phyloP scores from a whole-genome alignment of 108 stramenopile species.

The Fistulifera solaris region DNA sequence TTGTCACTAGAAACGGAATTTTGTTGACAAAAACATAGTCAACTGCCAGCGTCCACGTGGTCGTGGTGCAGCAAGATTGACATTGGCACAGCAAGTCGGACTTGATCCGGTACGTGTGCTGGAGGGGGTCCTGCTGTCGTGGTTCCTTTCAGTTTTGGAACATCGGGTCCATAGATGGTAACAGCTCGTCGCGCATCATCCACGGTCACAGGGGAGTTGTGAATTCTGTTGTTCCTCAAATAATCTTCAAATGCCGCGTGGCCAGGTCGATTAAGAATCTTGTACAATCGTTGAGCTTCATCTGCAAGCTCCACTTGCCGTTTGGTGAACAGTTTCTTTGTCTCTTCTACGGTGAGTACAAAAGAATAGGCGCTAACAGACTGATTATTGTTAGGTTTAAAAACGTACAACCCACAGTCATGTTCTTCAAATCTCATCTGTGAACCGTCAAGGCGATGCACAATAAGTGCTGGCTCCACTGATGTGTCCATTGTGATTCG shows the following conservation, averaged over 20 bases:
- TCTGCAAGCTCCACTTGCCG: constrained; percentile 12
- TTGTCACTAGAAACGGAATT: constrained; percentile 28
- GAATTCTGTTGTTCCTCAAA: constrained; percentile 15
- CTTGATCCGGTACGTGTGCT: too few relatives aligned
- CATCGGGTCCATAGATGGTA: constrained; percentile 25
- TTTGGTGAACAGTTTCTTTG: constrained; percentile 5
- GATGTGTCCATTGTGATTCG: constrained; percentile 3
- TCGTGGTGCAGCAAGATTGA: too few relatives aligned
- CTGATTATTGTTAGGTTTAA: too few relatives aligned
- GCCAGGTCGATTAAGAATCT: constrained; percentile 21
- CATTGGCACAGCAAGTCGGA: too few relatives aligned
- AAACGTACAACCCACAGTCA: too few relatives aligned
- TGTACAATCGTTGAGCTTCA: constrained; percentile 12
- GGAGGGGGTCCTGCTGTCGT: constrained; percentile 3
- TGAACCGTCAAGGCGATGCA: constrained; percentile 5
- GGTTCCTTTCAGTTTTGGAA: constrained; percentile 32
- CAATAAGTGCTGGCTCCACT: constrained; percentile 2
- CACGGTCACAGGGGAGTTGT: constrained; percentile 23
- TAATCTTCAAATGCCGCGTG: constrained; percentile 13
- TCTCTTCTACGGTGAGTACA: constrained; percentile 11
- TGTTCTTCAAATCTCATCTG: constrained; percentile 9
- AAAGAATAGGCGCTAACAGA: too few relatives aligned
- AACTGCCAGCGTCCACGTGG: background rate
- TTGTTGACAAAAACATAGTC: constrained; percentile 34
- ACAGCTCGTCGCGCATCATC: constrained; percentile 20